Conservation (phyloP, 495 filamentous ascomycete genomes). For the Aspergillus wentii region DNA sequence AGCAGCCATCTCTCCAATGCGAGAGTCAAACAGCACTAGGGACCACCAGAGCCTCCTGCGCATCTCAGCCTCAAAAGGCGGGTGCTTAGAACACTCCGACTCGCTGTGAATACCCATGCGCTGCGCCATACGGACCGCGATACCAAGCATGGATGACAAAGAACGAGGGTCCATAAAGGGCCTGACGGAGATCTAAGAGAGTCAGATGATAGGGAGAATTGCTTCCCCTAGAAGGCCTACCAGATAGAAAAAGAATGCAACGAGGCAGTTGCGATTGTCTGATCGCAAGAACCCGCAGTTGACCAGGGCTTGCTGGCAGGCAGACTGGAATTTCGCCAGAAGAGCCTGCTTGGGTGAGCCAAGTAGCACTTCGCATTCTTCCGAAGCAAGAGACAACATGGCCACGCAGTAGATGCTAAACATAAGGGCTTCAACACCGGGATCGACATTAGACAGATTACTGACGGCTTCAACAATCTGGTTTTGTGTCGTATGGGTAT, state of each 20-base stretch:
- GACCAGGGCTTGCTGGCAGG: conserved; percentile 50
- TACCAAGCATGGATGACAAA: conserved; percentile 47
- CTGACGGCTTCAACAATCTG: conserved; percentile 27
- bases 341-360: conserved; percentile 37
- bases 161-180: conserved; percentile 43
- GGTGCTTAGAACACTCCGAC: conserved; percentile 19
- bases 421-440: conserved; percentile 34
- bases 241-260: conserved; percentile 54
- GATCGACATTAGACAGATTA: conserved; percentile 9
- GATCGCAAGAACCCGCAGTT: conserved; percentile 40
- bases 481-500: conserved; percentile 40
- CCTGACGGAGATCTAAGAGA: conserved; percentile 43
- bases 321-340: conserved; percentile 42
- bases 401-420: conserved; percentile 55
- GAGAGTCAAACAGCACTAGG: conserved; percentile 46
- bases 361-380: conserved; percentile 39
- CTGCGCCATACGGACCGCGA: conserved; percentile 50
- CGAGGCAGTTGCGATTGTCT: conserved; percentile 51
- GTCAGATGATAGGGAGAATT: conserved; percentile 1
- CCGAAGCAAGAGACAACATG: conserved; percentile 35
- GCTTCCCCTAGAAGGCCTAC: conserved; percentile 32
- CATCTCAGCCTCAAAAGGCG: conserved; percentile 50
- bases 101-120: conserved; percentile 51
- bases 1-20: conserved; percentile 43
- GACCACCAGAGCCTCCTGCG: conserved; percentile 59